Base-by-base conservation (phyloP, 2,329 filamentous ascomycete species). In the Chrysosphaeria jannelii region DNA sequence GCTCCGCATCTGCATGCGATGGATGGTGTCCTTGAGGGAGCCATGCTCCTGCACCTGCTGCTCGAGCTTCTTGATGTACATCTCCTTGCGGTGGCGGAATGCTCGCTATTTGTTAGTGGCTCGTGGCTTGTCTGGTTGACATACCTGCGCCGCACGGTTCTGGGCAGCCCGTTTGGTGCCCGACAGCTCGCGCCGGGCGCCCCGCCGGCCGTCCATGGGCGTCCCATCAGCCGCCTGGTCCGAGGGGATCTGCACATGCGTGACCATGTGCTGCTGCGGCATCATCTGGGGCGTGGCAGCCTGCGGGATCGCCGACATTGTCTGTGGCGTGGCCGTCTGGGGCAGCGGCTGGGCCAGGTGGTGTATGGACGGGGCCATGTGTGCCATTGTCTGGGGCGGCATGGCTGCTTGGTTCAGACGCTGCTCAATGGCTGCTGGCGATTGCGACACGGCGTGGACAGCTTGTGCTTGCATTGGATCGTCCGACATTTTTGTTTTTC, bases 51-150 rank as follows among this genome's bases (percentile, higher is more conserved):
- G 67, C 24, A 91, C 76, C 41, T 93, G 75, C 39, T 85, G 71
- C 45, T 97, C 85, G 5, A 97, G 58, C 42, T 89, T 88, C 51
- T 89, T 89, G 44, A 97, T 97, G 43, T 97, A 91, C 21, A 75
- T 74, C 46, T 97, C 85, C 42, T 97, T 97, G 31, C 85, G 71
- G 47, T 93, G 79, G 20, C 85, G 74, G 47, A 97, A 97, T 20
- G 85, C 85, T 41, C 85, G 65, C 81, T 18, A n/a, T 18, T 18
- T n/a, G n/a, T n/a, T n/a, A n/a, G n/a, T 97, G 36, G 32, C 12
- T 33, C 11, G 11, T 9, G 10, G 10, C 14, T 25, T 25, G 22
- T 14, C 23, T 14, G 8, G 10, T 8, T 11, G n/a, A n/a, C n/a
- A 39, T 57, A 91, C 85, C 65, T 97, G 85, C 25, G 85, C 85